phyloP scores from a whole-genome alignment of 768 basidiomycete genomes.

The Stropharia rugosoannulata region DNA sequence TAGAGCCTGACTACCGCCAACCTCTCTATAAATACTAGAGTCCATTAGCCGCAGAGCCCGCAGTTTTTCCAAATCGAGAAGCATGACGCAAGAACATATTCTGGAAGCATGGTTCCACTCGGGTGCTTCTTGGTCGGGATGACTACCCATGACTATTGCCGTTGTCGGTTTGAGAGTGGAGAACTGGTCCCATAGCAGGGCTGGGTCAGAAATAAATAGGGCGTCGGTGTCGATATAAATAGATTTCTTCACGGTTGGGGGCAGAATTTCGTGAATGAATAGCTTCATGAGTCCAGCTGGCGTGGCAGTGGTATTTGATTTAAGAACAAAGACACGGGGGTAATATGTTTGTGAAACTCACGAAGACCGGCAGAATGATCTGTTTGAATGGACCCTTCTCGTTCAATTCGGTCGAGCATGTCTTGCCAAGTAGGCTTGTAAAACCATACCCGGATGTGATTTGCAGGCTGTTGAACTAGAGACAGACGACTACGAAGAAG shows the following conservation, averaged over 20 bases:
- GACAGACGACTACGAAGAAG: slow-evolving; percentile 36
- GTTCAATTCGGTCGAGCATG: slow-evolving; percentile 42
- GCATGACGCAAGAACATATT: slow-evolving; percentile 53
- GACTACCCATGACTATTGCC: slow-evolving; percentile 43
- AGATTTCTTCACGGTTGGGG: slow-evolving; percentile 38
- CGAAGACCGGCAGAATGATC: slow-evolving; percentile 49
- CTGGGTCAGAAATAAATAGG: slow-evolving; percentile 46
- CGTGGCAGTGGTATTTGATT: neutral
- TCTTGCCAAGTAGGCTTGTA: slow-evolving; percentile 38
- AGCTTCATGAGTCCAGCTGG: slow-evolving; percentile 52
- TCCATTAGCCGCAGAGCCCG: slow-evolving; percentile 46
- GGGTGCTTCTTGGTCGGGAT: slow-evolving; percentile 37
- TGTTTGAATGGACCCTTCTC: slow-evolving; percentile 44
- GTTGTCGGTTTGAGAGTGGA: slow-evolving; percentile 28
- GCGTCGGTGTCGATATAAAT: slow-evolving; percentile 55
- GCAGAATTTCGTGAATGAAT: slow-evolving; percentile 51
- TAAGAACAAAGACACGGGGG: neutral
- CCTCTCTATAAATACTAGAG: slow-evolving; percentile 36
- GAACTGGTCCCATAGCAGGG: slow-evolving; percentile 45
- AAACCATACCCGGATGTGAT: slow-evolving; percentile 38
- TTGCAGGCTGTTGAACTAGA: slow-evolving; percentile 35
- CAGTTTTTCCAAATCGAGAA: slow-evolving; percentile 46
- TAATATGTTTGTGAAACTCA: slow-evolving; percentile 24
- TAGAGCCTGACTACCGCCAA: slow-evolving; percentile 28
- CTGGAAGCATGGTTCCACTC: slow-evolving; percentile 45